phyloP scores from a whole-genome alignment of 164 flowering plant species.

The Buxus sempervirens region DNA sequence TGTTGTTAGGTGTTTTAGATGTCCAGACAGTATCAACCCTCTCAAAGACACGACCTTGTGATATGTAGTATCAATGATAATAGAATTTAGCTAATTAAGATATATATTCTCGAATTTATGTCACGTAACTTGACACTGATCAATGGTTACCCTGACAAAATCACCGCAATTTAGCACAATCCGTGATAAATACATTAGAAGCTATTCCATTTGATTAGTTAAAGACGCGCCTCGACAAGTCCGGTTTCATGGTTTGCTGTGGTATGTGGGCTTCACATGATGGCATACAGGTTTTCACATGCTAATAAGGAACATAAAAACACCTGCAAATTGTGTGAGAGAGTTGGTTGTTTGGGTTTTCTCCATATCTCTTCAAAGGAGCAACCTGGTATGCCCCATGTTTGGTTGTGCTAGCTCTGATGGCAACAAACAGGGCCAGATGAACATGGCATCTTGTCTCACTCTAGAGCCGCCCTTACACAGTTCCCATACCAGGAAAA shows the following conservation, averaged over 20 bases:
- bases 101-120: too few species aligned
- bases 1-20: too few species aligned
- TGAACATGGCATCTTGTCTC: not conserved
- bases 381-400: not conserved
- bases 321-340: not conserved
- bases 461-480: not conserved
- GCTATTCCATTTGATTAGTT: too few species aligned
- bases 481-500: not conserved
- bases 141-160: not conserved
- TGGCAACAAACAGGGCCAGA: not conserved
- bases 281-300: not conserved
- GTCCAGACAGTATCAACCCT: too few species aligned
- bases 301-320: not conserved
- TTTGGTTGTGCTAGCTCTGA: not conserved
- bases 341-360: not conserved
- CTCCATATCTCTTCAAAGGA: not conserved
- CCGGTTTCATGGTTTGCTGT: not conserved
- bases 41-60: too few species aligned
- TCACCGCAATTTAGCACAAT: not conserved
- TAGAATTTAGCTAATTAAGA: too few species aligned
- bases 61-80: too few species aligned
- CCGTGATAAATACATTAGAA: not conserved
- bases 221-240: not conserved
- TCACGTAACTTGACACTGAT: not conserved
- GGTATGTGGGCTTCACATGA: not conserved